Percentiles rank a stretch among this genome's conserved stretches.
phyloP scores from a whole-genome alignment of 495 filamentous ascomycete species.

The Xylaria scruposa region DNA sequence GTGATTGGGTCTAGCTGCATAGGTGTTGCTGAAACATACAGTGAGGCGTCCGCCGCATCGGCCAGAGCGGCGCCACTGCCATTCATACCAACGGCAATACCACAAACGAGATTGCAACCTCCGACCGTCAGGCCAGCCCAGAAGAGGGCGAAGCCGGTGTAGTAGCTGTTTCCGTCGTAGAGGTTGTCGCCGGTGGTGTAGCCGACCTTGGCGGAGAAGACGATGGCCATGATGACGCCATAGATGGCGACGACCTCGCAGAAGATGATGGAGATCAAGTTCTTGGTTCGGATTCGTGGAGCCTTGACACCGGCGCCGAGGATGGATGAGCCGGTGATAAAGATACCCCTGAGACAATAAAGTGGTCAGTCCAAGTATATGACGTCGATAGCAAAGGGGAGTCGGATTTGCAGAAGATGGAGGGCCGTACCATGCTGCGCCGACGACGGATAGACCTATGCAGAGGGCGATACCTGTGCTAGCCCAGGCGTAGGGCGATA shows the following conservation, averaged over 20 bases:
- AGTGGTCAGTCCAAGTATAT: conserved; percentile 8
- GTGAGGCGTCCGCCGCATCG: conserved; percentile 88
- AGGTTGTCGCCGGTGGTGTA: conserved; percentile 68
- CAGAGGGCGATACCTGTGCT: conserved; percentile 89
- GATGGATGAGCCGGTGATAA: conserved; percentile 98
- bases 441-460: conserved; percentile 93
- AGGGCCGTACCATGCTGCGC: conserved; percentile 86
- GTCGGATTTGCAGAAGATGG: background rate
- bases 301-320: conserved; percentile 95
- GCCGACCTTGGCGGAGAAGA: conserved; percentile 88
- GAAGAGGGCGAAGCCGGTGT: conserved; percentile 96
- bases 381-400: background rate
- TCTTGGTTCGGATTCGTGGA: conserved; percentile 97
- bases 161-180: conserved; percentile 77
- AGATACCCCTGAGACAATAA: conserved; percentile 81
- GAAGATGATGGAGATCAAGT: conserved; percentile 99
- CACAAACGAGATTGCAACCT: conserved; percentile 92
- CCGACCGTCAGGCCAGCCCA: conserved; percentile 95
- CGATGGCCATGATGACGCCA: conserved; percentile 99
- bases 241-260: conserved; percentile 99
- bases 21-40: conserved; percentile 66
- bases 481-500: conserved; percentile 95
- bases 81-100: conserved; percentile 97
- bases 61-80: conserved; percentile 95
- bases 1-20: background rate